Conservation (phyloP, 345 rosid species). For the Arabidopsis arenosa region DNA sequence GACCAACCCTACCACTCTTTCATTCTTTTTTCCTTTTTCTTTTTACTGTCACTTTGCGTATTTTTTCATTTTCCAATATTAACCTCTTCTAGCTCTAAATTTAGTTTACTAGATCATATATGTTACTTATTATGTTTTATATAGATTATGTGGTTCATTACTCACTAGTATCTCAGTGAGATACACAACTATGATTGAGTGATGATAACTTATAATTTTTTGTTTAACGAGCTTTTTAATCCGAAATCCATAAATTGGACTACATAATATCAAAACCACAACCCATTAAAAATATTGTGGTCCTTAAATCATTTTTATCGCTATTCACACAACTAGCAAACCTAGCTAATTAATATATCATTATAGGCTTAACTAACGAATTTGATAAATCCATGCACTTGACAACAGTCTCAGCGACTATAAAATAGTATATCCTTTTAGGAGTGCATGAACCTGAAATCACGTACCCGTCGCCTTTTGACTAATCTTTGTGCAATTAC, state of each 20-base stretch:
- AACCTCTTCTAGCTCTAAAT: not conserved
- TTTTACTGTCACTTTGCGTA: not conserved
- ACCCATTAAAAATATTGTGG: not conserved
- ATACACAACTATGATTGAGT: too few relatives aligned
- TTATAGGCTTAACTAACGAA: slow-evolving; percentile 5
- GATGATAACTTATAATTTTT: too few relatives aligned
- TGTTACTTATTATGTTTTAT: too few relatives aligned
- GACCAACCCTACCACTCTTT: slow-evolving; percentile 37
- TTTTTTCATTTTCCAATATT: not conserved
- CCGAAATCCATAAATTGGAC: too few relatives aligned
- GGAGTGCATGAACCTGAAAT: slow-evolving; percentile 40
- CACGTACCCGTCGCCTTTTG: slow-evolving; percentile 37
- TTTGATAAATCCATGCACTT: slow-evolving; percentile 7
- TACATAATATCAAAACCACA: not conserved
- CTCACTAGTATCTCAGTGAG: too few relatives aligned
- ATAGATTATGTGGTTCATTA: too few relatives aligned
- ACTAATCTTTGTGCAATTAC: not conserved
- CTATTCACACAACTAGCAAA: slow-evolving; percentile 13
- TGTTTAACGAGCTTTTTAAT: too few relatives aligned
- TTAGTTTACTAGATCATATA: too few relatives aligned
- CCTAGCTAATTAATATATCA: slow-evolving; percentile 20
- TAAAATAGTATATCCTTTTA: slow-evolving; percentile 27
- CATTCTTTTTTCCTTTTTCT: not conserved
- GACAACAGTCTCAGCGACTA: slow-evolving; percentile 30
- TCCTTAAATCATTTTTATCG: not conserved